phyloP scores from a whole-genome alignment of 768 basidiomycete species.

The Lentinula guzmanii region DNA sequence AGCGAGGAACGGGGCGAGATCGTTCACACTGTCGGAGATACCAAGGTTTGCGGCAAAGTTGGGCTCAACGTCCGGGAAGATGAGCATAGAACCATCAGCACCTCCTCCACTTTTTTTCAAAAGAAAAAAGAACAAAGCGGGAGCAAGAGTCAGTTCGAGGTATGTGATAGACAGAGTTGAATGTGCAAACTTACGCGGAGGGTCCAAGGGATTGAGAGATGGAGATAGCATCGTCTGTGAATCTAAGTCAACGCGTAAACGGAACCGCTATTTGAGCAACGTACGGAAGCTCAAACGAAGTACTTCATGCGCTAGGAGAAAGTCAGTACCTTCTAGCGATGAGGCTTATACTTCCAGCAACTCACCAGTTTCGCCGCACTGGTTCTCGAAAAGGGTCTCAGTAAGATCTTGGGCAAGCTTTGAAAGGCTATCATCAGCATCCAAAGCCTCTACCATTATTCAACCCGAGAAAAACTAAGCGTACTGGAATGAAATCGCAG shows the following conservation, averaged over 20 bases:
- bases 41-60: constrained; percentile 13
- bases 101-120: constrained; percentile 21
- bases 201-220: constrained; percentile 6
- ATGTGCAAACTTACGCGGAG: background rate
- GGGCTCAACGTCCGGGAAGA: constrained; percentile 18
- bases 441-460: too few species aligned
- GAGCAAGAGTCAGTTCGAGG: background rate
- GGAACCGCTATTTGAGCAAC: background rate
- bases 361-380: constrained; percentile 21
- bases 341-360: background rate
- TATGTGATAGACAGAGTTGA: background rate
- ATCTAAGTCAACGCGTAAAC: constrained; percentile 11
- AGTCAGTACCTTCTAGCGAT: too few species aligned
- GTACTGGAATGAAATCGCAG: constrained; percentile 4
- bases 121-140: too few species aligned
- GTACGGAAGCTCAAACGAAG: constrained; percentile 20
- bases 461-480: background rate
- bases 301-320: constrained; percentile 20
- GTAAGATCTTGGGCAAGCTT: constrained; percentile 20
- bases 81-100: constrained; percentile 24
- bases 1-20: constrained; percentile 6
- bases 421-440: background rate
- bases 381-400: constrained; percentile 25
- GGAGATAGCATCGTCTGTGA: constrained; percentile 19
- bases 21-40: constrained; percentile 13